Conservation (phyloP, 2,329 filamentous ascomycete species). For the Zopfia rhizophila region DNA sequence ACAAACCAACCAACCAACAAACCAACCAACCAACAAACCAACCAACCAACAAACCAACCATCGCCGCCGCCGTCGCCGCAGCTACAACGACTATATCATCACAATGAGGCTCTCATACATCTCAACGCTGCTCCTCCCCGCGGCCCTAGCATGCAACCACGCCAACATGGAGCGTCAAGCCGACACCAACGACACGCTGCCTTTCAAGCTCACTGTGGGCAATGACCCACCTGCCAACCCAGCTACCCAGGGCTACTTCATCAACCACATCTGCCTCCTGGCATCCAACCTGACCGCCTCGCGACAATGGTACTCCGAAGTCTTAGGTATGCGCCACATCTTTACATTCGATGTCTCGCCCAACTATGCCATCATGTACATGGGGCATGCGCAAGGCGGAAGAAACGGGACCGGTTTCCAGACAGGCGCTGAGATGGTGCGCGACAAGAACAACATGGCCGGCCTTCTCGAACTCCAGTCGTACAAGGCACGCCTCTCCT, state of each 20-base stretch:
- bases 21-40: too few species aligned
- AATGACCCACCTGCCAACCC: slow-evolving; percentile 38
- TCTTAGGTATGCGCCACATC: slow-evolving; percentile 50
- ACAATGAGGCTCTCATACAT: slow-evolving; percentile 6
- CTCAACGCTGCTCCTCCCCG: slow-evolving; percentile 5
- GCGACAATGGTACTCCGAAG: slow-evolving; percentile 47
- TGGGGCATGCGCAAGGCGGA: slow-evolving; percentile 51
- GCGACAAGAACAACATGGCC: slow-evolving; percentile 48
- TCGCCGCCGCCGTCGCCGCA: too few species aligned
- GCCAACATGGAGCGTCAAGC: slow-evolving; percentile 8
- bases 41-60: too few species aligned
- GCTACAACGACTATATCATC: too few species aligned
- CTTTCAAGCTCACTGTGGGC: slow-evolving; percentile 18
- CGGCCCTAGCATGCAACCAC: slow-evolving; percentile 14
- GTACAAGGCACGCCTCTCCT: slow-evolving; percentile 10
- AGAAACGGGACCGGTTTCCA: slow-evolving; percentile 53
- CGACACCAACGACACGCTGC: neutral
- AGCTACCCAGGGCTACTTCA: slow-evolving; percentile 47
- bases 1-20: too few species aligned
- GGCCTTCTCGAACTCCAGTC: slow-evolving; percentile 45
- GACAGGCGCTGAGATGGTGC: slow-evolving; percentile 43
- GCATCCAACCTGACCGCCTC: slow-evolving; percentile 43
- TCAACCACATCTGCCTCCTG: slow-evolving; percentile 50
- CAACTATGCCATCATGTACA: slow-evolving; percentile 47
- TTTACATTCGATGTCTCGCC: slow-evolving; percentile 45